A percentile compares a stretch with the other conserved stretches of the same genome.
Evolutionary conservation across 495 filamentous ascomycete genomes (phyloP).

Genomic region (Talaromyces nanjingensis): DNA sequence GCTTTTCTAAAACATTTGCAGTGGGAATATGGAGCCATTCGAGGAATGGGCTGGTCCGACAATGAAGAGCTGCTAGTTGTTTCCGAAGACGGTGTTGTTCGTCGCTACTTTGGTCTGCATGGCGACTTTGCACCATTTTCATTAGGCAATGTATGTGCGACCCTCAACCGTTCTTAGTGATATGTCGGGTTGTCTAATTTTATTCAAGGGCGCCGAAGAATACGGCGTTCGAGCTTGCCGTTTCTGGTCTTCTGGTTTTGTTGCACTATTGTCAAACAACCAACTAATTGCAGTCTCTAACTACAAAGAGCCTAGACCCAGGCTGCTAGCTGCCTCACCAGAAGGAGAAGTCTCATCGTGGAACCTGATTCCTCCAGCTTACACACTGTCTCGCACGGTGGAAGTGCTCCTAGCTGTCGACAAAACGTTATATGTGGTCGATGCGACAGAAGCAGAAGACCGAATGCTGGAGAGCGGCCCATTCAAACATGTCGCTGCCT

Average conservation of each 20-base stretch:
- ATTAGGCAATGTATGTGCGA: slow-evolving; percentile 64
- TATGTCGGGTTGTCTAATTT: slow-evolving; percentile 17
- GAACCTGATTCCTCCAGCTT: slow-evolving; percentile 80
- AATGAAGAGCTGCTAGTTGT: slow-evolving; percentile 89
- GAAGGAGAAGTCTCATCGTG: slow-evolving; percentile 78
- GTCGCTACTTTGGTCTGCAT: slow-evolving; percentile 86
- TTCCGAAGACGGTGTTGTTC: slow-evolving; percentile 81
- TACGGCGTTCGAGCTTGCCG: slow-evolving; percentile 78
- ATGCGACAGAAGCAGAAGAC: slow-evolving; percentile 85
- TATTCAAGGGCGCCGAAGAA: slow-evolving; percentile 69
- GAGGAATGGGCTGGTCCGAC: slow-evolving; percentile 92
- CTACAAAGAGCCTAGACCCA: slow-evolving; percentile 87
- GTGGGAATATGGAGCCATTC: slow-evolving; percentile 89
- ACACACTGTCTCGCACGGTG: slow-evolving; percentile 89
- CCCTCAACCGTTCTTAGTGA: not conserved
- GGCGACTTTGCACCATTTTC: slow-evolving; percentile 94
- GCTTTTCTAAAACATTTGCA: slow-evolving; percentile 24
- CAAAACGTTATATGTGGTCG: slow-evolving; percentile 77
- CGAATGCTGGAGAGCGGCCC: slow-evolving; percentile 84
- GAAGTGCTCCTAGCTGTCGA: slow-evolving; percentile 86
- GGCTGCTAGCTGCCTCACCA: slow-evolving; percentile 68
- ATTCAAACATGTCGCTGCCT: slow-evolving; percentile 83
- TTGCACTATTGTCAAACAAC: slow-evolving; percentile 88
- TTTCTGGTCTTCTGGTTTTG: slow-evolving; percentile 88
- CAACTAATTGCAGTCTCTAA: slow-evolving; percentile 76